Conservation (phyloP, 2,329 filamentous ascomycete genomes). For the Eutypella sp. region DNA sequence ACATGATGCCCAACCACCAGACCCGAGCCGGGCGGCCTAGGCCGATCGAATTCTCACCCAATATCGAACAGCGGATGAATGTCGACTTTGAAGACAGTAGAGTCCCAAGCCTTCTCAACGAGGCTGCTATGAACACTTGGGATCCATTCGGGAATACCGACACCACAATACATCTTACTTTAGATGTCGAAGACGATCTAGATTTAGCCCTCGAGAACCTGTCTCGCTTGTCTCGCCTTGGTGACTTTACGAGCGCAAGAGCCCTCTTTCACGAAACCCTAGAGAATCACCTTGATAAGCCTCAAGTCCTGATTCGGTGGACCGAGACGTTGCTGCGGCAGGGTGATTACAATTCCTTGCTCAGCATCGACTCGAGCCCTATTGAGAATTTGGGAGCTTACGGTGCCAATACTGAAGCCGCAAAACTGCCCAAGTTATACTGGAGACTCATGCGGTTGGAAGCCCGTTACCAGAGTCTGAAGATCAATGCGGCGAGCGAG, state of each 20-base stretch:
- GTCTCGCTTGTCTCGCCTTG: slow-evolving; percentile 19
- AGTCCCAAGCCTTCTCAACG: no score
- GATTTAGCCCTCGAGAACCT: slow-evolving; percentile 21
- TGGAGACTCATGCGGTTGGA: slow-evolving; percentile 13
- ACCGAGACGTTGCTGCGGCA: slow-evolving; percentile 23
- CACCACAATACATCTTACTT: slow-evolving; percentile 16
- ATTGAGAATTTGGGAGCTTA: slow-evolving; percentile 6
- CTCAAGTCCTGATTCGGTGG: slow-evolving; percentile 22
- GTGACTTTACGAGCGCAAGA: slow-evolving; percentile 17
- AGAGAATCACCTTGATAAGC: slow-evolving; percentile 15
- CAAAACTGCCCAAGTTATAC: slow-evolving; percentile 6
- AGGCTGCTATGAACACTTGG: slow-evolving; percentile 9
- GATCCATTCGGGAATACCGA: slow-evolving; percentile 10
- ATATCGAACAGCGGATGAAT: no score
- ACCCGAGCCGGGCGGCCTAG: no score
- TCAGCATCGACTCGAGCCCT: slow-evolving; percentile 7
- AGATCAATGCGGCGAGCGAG: slow-evolving; percentile 1
- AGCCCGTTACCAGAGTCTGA: slow-evolving; percentile 9
- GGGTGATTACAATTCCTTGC: slow-evolving; percentile 19
- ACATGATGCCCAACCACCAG: no score
- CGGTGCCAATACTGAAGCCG: slow-evolving; percentile 2
- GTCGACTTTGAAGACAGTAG: no score
- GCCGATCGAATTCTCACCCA: no score
- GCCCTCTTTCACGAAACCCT: slow-evolving; percentile 17
- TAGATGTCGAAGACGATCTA: slow-evolving; percentile 19